These are phyloP conservation scores for Alternaria metachromatica DNA, from an alignment of 2,329 filamentous ascomycete genomes.

Conservation along the genomic window DNA sequence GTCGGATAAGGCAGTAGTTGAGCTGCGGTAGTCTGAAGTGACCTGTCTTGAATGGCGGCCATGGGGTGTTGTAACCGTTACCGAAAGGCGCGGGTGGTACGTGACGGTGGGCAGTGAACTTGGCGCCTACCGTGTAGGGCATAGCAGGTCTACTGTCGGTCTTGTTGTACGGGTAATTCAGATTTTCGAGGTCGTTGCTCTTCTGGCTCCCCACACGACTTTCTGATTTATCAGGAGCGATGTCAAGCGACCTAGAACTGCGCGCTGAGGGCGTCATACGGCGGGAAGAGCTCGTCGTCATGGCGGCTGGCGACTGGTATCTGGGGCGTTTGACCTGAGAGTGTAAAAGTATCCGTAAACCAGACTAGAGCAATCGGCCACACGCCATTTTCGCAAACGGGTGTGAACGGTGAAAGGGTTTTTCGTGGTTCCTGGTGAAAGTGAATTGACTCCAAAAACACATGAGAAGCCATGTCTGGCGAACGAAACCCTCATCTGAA, in stretches of 20 bases:
- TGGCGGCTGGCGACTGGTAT: background rate
- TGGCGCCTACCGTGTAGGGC: conserved; percentile 2
- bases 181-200: background rate
- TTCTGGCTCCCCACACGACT: background rate
- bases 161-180: background rate
- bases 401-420: background rate
- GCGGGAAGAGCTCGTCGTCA: background rate
- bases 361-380: background rate
- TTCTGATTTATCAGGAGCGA: background rate
- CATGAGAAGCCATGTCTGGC: background rate
- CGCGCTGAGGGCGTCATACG: background rate
- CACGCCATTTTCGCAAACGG: background rate
- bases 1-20: conserved; percentile 1
- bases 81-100: conserved; percentile 6
- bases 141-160: background rate
- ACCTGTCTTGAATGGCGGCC: background rate
- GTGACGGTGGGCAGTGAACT: conserved; percentile 1
- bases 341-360: background rate
- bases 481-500: background rate
- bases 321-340: background rate
- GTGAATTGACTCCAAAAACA: background rate
- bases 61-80: background rate
- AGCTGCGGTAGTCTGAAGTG: background rate
- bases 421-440: background rate
- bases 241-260: background rate